Evolutionary conservation across 2,329 filamentous ascomycete genomes (phyloP).

Genomic region (Talaromyces verruculosus): DNA sequence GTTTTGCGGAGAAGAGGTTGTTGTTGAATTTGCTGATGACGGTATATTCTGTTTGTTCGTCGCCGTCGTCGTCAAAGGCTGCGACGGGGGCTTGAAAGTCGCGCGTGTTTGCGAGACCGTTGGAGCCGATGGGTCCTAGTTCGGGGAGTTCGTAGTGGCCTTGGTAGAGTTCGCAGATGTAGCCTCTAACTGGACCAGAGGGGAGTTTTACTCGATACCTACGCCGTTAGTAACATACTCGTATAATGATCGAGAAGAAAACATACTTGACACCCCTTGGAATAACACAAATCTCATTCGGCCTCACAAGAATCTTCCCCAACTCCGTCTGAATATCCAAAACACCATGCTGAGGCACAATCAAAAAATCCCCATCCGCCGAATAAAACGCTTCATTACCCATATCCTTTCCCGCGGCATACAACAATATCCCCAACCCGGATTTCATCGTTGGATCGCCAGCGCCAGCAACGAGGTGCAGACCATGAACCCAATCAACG

Average conservation of each 20-base stretch:
- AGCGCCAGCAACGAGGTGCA: slow-evolving; percentile 73
- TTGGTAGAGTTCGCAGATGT: slow-evolving; percentile 73
- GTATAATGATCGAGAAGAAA: not conserved
- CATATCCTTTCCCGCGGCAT: slow-evolving; percentile 78
- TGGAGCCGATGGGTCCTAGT: slow-evolving; percentile 71
- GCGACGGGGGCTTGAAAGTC: slow-evolving; percentile 76
- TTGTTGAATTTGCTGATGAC: slow-evolving; percentile 67
- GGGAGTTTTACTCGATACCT: slow-evolving; percentile 68
- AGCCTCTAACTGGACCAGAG: slow-evolving; percentile 64
- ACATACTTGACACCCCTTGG: slow-evolving; percentile 65
- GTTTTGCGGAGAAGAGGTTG: slow-evolving; percentile 63
- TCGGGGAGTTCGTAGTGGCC: slow-evolving; percentile 71
- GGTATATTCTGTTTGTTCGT: slow-evolving; percentile 47
- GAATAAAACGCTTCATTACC: slow-evolving; percentile 77
- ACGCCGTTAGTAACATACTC: not conserved
- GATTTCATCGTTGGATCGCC: slow-evolving; percentile 77
- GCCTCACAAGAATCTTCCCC: slow-evolving; percentile 70
- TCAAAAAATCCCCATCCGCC: slow-evolving; percentile 74
- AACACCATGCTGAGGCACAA: slow-evolving; percentile 72
- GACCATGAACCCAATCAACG: slow-evolving; percentile 66
- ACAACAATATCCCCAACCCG: slow-evolving; percentile 78
- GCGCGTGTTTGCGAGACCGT: slow-evolving; percentile 70
- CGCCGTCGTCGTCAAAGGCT: slow-evolving; percentile 64
- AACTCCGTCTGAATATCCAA: slow-evolving; percentile 77
- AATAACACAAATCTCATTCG: slow-evolving; percentile 75